Percentiles rank a stretch among this genome's conserved stretches.
phyloP scores from a whole-genome alignment of 371 early-diverging fungal genomes.

The Syncephalastrum racemosum region DNA sequence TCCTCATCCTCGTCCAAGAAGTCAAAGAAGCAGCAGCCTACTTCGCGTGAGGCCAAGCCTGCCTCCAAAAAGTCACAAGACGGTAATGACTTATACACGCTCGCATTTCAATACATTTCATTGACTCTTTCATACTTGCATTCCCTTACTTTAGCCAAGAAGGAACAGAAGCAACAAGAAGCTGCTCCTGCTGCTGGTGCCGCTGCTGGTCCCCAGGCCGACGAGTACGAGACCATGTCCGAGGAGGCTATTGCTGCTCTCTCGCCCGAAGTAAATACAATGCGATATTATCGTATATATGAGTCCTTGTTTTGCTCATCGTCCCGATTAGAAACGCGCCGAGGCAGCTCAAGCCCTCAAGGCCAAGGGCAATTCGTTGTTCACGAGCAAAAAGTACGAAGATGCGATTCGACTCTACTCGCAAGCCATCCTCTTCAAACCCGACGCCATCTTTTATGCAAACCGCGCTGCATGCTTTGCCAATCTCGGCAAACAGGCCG shows the following conservation, averaged over 20 bases:
- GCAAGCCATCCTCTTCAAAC: constrained; percentile 79
- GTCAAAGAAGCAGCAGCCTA: constrained; percentile 20
- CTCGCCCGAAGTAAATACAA: constrained; percentile 41
- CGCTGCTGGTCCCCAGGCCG: constrained; percentile 23
- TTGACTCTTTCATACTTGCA: too few relatives aligned
- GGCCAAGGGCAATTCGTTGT: constrained; percentile 86
- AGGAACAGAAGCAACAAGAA: constrained; percentile 17
- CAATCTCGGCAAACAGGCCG: constrained; percentile 66
- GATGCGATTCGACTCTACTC: constrained; percentile 88
- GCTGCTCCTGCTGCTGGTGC: constrained; percentile 20
- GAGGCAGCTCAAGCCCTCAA: constrained; percentile 78
- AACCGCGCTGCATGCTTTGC: constrained; percentile 95
- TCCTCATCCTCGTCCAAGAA: constrained; percentile 34
- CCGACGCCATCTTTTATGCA: constrained; percentile 85
- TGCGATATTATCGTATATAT: not conserved
- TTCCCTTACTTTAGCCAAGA: constrained; percentile 15
- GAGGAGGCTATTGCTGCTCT: constrained; percentile 60
- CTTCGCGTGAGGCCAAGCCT: too few relatives aligned
- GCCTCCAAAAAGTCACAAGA: too few relatives aligned
- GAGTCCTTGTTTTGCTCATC: not conserved
- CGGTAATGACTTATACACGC: too few relatives aligned
- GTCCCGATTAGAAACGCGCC: constrained; percentile 53
- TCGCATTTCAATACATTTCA: too few relatives aligned
- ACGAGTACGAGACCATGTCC: constrained; percentile 53
- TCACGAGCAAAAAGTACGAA: constrained; percentile 75